phyloP scores from a whole-genome alignment of 495 filamentous ascomycete genomes.

The Ascobolus immersus region DNA sequence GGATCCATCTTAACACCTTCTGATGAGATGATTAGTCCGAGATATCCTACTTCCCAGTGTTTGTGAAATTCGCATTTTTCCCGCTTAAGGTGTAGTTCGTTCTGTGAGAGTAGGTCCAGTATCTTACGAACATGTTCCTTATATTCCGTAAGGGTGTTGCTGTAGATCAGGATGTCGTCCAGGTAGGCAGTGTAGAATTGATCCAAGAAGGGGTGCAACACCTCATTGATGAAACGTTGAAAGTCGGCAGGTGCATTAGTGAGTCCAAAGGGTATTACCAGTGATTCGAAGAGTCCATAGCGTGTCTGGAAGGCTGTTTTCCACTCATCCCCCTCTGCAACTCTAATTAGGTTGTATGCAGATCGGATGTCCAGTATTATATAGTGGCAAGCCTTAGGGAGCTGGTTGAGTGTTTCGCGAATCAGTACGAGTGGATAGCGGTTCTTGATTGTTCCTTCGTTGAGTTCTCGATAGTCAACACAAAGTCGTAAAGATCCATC shows the following conservation, averaged over 20 bases:
- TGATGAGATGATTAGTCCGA: slow-evolving; percentile 1
- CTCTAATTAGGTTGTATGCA: slow-evolving; percentile 4
- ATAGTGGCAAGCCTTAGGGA: slow-evolving; percentile 15
- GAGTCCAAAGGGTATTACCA: slow-evolving; percentile 10
- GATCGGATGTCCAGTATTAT: slow-evolving; percentile 18
- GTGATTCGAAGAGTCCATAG: slow-evolving; percentile 15
- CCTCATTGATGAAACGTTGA: slow-evolving; percentile 9
- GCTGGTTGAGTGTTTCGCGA: slow-evolving; percentile 1
- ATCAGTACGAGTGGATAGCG: slow-evolving; percentile 4
- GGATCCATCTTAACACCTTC: slow-evolving; percentile 2
- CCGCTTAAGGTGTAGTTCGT: slow-evolving; percentile 1
- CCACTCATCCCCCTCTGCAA: slow-evolving; percentile 8
- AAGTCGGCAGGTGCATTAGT: slow-evolving; percentile 2
- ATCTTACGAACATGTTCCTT: slow-evolving; percentile 5
- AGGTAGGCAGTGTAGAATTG: slow-evolving; percentile 7
- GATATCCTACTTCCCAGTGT: not conserved
- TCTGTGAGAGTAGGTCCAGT: not conserved
- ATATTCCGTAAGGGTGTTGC: slow-evolving; percentile 6
- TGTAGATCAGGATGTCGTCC: slow-evolving; percentile 11
- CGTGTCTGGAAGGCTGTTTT: slow-evolving; percentile 12
- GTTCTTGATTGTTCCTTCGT: slow-evolving; percentile 8
- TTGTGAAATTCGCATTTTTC: slow-evolving; percentile 2
- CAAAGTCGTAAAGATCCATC: slow-evolving; percentile 1
- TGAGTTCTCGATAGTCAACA: slow-evolving; percentile 7
- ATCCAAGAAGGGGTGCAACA: slow-evolving; percentile 6